A percentile compares a stretch with the other conserved stretches of the same genome.
These are phyloP conservation scores for Aspergillus ustus DNA, from an alignment of 2,329 filamentous ascomycete species.

Conservation along the genomic window DNA sequence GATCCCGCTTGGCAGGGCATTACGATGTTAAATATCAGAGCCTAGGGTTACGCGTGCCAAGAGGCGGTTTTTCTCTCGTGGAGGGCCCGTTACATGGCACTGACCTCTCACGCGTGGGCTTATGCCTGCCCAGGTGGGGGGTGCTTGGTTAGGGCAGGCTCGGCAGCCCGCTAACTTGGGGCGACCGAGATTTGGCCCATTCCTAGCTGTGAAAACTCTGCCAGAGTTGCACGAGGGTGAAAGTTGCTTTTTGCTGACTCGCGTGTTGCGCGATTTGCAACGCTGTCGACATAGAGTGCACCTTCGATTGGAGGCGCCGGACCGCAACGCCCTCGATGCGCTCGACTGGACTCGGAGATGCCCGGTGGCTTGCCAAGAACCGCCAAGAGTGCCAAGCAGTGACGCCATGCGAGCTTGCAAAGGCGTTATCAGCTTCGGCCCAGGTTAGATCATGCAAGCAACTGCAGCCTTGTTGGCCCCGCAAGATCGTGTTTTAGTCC, in stretches of 20 bases:
- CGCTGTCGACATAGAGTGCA: background rate
- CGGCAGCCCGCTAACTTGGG: background rate
- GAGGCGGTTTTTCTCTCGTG: background rate
- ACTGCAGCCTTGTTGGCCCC: background rate
- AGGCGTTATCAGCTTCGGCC: background rate
- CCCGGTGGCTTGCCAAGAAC: background rate
- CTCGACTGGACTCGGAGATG: background rate
- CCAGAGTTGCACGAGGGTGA: background rate
- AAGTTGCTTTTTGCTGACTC: background rate
- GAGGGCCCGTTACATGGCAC: background rate
- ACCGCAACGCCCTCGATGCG: background rate
- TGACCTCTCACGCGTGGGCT: background rate
- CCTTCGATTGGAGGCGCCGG: background rate
- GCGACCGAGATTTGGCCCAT: background rate
- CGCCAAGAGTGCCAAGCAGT: background rate
- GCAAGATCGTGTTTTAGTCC: background rate
- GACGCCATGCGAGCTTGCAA: background rate
- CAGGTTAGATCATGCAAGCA: background rate
- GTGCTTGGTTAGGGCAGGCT: slow-evolving; percentile 2
- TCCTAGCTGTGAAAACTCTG: slow-evolving; percentile 5
- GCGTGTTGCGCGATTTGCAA: background rate
- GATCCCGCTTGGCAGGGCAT: background rate
- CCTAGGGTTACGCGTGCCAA: background rate
- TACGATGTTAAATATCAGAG: background rate
- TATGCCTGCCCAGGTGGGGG: background rate